phyloP scores from a whole-genome alignment of 2,329 filamentous ascomycete genomes.

The Monosporascus sp. region DNA sequence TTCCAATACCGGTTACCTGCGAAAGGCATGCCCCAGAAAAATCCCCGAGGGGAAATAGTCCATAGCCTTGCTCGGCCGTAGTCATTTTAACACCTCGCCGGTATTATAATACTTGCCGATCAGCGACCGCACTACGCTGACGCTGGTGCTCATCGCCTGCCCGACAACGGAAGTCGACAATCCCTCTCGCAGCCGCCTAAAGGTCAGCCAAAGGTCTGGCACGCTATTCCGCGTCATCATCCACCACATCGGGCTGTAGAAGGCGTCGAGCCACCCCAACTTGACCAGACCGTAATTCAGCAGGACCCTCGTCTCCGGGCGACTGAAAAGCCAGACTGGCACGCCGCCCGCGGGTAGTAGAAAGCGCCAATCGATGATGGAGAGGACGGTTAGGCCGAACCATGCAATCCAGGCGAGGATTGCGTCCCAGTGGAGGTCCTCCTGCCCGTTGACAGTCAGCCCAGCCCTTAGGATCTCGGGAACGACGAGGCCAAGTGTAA shows the following conservation, averaged over 20 bases:
- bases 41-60: too few relatives aligned
- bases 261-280: neutral
- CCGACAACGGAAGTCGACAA: neutral
- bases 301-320: slow-evolving; percentile 8
- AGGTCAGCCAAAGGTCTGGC: neutral
- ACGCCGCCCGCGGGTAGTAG: slow-evolving; percentile 9
- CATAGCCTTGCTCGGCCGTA: too few relatives aligned
- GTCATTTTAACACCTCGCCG: neutral
- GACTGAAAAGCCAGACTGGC: slow-evolving; percentile 6
- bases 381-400: slow-evolving; percentile 10
- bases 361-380: slow-evolving; percentile 13
- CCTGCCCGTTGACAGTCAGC: slow-evolving; percentile 10
- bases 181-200: neutral
- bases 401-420: slow-evolving; percentile 16
- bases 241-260: neutral
- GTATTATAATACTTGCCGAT: neutral
- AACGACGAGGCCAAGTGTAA: slow-evolving; percentile 15
- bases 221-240: neutral
- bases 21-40: too few relatives aligned
- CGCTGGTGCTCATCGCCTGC: neutral
- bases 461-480: slow-evolving; percentile 17
- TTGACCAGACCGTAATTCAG: slow-evolving; percentile 15
- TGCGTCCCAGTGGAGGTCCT: slow-evolving; percentile 12
- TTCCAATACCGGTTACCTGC: too few relatives aligned
- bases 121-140: neutral